A percentile compares a stretch with the other conserved stretches of the same genome.
phyloP scores from a whole-genome alignment of 306 rosid species.

The Sechiopsis laciniata region DNA sequence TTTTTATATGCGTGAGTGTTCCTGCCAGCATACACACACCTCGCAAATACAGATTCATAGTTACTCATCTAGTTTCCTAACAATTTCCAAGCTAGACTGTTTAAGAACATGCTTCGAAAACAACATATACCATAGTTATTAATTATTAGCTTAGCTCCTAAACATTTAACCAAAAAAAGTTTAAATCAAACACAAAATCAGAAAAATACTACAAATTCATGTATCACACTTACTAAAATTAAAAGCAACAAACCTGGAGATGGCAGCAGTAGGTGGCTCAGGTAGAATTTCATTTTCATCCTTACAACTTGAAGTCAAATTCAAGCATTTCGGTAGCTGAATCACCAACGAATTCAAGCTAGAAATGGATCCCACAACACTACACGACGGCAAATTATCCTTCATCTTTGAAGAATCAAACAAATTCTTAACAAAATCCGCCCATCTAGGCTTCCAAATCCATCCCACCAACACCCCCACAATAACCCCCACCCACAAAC shows the following conservation, averaged over 20 bases:
- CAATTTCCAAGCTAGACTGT: not conserved
- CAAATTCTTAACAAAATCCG: conserved; percentile 32
- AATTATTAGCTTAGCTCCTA: not conserved
- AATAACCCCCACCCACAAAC: conserved; percentile 71
- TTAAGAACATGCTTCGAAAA: not conserved
- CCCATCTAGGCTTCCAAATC: conserved; percentile 98
- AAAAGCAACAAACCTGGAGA: conserved; percentile 43
- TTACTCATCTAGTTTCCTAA: too few species aligned
- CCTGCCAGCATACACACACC: too few species aligned
- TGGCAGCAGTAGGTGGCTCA: conserved; percentile 27
- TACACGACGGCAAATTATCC: conserved; percentile 27
- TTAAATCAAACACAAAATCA: conserved; percentile 12
- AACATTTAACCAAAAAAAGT: not conserved
- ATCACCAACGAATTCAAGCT: conserved; percentile 35
- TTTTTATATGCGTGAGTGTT: too few species aligned
- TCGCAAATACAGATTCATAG: too few species aligned
- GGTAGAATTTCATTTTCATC: conserved; percentile 21
- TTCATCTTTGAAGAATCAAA: conserved; percentile 29
- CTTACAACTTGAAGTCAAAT: conserved; percentile 30
- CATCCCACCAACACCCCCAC: conserved; percentile 82
- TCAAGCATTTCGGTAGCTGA: conserved; percentile 37
- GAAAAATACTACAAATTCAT: not conserved
- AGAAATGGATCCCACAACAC: conserved; percentile 24
- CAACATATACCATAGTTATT: not conserved
- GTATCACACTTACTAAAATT: not conserved